These are phyloP conservation scores for Stropharia rugosoannulata DNA, from an alignment of 768 basidiomycete genomes.

Conservation along the genomic window DNA sequence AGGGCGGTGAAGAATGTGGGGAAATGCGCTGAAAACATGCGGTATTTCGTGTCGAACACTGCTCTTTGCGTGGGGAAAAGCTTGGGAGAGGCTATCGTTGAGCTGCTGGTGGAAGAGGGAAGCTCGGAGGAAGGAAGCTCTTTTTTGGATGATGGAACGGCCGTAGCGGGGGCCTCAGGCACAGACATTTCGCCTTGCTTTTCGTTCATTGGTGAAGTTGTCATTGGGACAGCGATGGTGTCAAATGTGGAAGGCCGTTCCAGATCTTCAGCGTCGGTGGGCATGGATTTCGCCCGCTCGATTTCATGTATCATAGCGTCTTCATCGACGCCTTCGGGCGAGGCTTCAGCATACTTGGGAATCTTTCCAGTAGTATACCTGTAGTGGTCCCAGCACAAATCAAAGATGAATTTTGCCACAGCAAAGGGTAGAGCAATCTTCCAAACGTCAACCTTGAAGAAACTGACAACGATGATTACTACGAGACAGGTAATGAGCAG, in stretches of 20 bases:
- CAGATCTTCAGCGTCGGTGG: constrained; percentile 8
- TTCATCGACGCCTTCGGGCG: constrained; percentile 12
- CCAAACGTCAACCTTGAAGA: constrained; percentile 79
- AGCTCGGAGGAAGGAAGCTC: constrained; percentile 4
- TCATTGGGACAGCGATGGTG: neutral
- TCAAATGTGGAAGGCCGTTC: constrained; percentile 17
- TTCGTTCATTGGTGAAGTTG: constrained; percentile 9
- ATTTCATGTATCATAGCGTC: constrained; percentile 27
- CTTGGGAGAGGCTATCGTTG: constrained; percentile 2
- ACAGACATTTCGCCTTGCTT: neutral
- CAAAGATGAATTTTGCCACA: constrained; percentile 64
- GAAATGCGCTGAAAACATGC: constrained; percentile 38
- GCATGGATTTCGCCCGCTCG: constrained; percentile 26
- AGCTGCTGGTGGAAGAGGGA: neutral
- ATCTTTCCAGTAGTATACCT: constrained; percentile 28
- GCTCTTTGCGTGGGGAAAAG: constrained; percentile 12
- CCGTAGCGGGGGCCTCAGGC: neutral
- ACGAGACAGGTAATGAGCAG: constrained; percentile 67
- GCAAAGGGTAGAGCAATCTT: constrained; percentile 85
- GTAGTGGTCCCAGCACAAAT: constrained; percentile 60
- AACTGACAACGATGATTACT: constrained; percentile 76
- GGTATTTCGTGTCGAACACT: constrained; percentile 14
- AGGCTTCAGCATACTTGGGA: constrained; percentile 11
- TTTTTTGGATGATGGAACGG: neutral
- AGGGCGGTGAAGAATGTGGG: constrained; percentile 71